Percentiles rank a stretch among this genome's conserved stretches.
Evolutionary conservation across 306 rosid genomes (phyloP).

Genomic region (Corylus americana): DNA sequence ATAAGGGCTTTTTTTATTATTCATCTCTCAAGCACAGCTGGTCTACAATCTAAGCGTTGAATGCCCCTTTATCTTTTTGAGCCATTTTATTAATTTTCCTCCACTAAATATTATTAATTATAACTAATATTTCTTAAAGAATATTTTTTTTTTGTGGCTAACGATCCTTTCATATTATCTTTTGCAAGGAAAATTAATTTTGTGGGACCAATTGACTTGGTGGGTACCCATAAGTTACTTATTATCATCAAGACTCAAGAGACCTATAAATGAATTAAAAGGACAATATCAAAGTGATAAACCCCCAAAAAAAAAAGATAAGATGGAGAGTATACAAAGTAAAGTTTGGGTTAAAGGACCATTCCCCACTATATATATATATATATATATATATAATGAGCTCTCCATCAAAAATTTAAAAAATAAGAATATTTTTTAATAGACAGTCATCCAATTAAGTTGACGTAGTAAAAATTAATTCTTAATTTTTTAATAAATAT

Average conservation of each 20-base stretch:
- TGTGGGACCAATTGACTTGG: constrained; percentile 23
- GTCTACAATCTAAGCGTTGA: too few relatives aligned
- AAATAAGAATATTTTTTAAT: too few relatives aligned
- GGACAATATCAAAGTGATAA: background rate
- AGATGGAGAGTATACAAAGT: background rate
- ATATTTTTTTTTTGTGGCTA: too few relatives aligned
- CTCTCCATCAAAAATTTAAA: too few relatives aligned
- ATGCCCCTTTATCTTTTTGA: background rate
- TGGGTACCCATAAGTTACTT: background rate
- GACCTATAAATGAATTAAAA: background rate
- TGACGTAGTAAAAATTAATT: too few relatives aligned
- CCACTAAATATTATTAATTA: background rate
- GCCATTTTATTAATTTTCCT: background rate
- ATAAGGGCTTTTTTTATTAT: background rate
- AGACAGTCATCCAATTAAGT: too few relatives aligned
- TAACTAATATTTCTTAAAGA: too few relatives aligned
- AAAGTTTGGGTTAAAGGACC: background rate
- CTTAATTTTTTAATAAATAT: too few relatives aligned
- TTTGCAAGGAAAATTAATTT: constrained; percentile 4
- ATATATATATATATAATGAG: too few relatives aligned
- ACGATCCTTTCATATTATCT: background rate
- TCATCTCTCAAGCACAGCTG: too few relatives aligned
- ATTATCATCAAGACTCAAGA: background rate
- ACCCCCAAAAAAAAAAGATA: background rate
- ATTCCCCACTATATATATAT: background rate